phyloP scores from a whole-genome alignment of 495 filamentous ascomycete genomes.

The Xylaria flabelliformis region DNA sequence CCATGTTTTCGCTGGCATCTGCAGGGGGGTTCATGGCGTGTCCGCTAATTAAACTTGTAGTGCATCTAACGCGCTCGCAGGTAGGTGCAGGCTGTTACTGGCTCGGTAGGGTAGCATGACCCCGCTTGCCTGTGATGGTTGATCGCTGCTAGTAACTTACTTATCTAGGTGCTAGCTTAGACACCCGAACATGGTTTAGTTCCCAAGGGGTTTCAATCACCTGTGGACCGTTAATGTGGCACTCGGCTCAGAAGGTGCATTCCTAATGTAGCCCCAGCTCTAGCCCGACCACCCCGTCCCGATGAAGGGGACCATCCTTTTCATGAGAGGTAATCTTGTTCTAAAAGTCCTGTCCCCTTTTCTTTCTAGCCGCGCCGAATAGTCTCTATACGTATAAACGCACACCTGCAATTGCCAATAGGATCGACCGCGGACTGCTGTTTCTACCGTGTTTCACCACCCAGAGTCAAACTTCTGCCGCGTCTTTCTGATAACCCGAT shows the following conservation, averaged over 20 bases:
- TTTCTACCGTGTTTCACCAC: slow-evolving; percentile 23
- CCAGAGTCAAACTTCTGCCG: neutral
- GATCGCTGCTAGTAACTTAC: neutral
- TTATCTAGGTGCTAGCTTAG: neutral
- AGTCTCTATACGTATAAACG: neutral
- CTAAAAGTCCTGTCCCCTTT: neutral
- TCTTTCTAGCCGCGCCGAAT: neutral
- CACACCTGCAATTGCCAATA: neutral
- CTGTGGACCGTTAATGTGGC: slow-evolving; percentile 18
- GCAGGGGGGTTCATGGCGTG: neutral
- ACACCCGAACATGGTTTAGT: slow-evolving; percentile 9
- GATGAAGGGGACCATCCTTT: neutral
- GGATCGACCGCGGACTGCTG: neutral
- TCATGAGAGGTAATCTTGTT: slow-evolving; percentile 15
- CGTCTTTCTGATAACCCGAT: slow-evolving; percentile 1
- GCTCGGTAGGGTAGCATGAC: slow-evolving; percentile 13
- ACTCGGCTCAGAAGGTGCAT: neutral
- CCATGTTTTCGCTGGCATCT: slow-evolving; percentile 13
- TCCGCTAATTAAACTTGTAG: slow-evolving; percentile 8
- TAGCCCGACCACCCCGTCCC: neutral
- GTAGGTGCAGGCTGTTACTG: neutral
- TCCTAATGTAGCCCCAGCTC: neutral
- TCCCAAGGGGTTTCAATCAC: neutral
- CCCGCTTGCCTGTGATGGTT: slow-evolving; percentile 15
- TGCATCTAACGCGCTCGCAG: neutral